phyloP scores from a whole-genome alignment of 768 basidiomycete species.

The Mrakia hoshinonis region DNA sequence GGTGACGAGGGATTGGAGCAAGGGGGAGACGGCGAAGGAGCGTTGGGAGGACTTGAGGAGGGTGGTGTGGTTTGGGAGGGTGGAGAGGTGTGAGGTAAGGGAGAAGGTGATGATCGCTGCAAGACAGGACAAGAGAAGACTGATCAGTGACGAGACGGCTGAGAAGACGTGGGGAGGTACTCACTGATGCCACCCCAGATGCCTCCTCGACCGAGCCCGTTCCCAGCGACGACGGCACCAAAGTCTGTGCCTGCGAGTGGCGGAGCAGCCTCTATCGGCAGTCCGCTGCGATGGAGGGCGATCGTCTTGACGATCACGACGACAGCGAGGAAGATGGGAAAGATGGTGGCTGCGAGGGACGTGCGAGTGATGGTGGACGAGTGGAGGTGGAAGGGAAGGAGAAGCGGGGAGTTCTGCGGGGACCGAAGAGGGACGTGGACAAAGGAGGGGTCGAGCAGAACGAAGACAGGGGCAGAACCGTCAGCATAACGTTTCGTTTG shows the following conservation, averaged over 20 bases:
- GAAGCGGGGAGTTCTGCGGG: conserved; percentile 6
- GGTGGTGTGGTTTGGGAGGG: conserved; percentile 21
- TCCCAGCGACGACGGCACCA: conserved; percentile 17
- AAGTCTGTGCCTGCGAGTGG: neutral
- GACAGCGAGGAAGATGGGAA: conserved; percentile 18
- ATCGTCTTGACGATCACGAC: conserved; percentile 22
- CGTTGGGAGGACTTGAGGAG: conserved; percentile 25
- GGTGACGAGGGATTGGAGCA: conserved; percentile 5
- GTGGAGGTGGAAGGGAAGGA: conserved; percentile 9
- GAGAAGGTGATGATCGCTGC: conserved; percentile 19
- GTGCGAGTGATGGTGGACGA: conserved; percentile 1
- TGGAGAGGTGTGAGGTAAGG: conserved; percentile 21
- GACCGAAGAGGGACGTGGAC: neutral
- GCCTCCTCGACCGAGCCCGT: neutral
- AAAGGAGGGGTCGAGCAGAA: neutral
- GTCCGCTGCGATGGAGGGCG: neutral
- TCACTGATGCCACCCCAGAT: conserved; percentile 27
- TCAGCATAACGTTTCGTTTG: too few species aligned
- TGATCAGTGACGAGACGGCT: neutral
- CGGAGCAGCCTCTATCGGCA: neutral
- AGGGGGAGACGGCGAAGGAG: conserved; percentile 22
- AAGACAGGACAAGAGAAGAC: neutral
- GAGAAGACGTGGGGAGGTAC: too few species aligned
- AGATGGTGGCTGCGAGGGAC: neutral
- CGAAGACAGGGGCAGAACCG: neutral